phyloP scores from a whole-genome alignment of 1,284 basidiomycete genomes.

The Boletus chippewaensis region DNA sequence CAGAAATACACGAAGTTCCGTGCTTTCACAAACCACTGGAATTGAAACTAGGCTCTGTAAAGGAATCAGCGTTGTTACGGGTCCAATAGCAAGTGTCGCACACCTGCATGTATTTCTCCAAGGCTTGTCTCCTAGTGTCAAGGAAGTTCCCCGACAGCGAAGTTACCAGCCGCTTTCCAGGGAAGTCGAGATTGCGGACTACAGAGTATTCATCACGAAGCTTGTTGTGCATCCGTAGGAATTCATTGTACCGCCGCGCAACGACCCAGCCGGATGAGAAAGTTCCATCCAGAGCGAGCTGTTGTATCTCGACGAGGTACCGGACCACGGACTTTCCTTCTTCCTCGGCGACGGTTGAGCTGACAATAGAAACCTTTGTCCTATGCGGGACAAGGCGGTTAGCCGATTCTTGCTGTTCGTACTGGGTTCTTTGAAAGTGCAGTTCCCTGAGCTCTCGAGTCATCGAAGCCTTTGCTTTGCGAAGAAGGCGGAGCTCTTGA shows the following conservation, averaged over 20 bases:
- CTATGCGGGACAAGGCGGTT: slow-evolving; percentile 76
- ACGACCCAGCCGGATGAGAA: slow-evolving; percentile 86
- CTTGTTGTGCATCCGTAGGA: slow-evolving; percentile 81
- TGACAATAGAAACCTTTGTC: slow-evolving; percentile 74
- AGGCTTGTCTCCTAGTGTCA: slow-evolving; percentile 67
- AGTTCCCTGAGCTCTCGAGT: slow-evolving; percentile 78
- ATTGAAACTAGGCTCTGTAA: slow-evolving; percentile 66
- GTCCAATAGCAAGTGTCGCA: slow-evolving; percentile 19
- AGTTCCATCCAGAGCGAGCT: slow-evolving; percentile 69
- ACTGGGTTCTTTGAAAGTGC: slow-evolving; percentile 84
- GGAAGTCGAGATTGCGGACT: slow-evolving; percentile 75
- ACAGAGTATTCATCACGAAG: slow-evolving; percentile 67
- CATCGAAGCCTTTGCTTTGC: slow-evolving; percentile 75
- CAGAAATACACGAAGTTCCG: slow-evolving; percentile 80
- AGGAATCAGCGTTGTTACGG: slow-evolving; percentile 1
- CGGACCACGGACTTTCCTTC: slow-evolving; percentile 85
- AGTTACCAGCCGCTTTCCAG: slow-evolving; percentile 85
- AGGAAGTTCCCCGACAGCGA: slow-evolving; percentile 77
- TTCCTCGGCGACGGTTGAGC: slow-evolving; percentile 70
- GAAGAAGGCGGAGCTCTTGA: slow-evolving; percentile 77
- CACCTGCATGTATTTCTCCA: slow-evolving; percentile 90
- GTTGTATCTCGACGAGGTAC: slow-evolving; percentile 90
- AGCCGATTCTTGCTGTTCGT: slow-evolving; percentile 83
- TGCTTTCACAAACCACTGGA: slow-evolving; percentile 73
- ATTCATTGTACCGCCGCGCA: slow-evolving; percentile 90